Percentiles rank a stretch among this genome's conserved stretches.
Conservation (phyloP, 164 flowering plant genomes). For the Vitis rupestris region DNA sequence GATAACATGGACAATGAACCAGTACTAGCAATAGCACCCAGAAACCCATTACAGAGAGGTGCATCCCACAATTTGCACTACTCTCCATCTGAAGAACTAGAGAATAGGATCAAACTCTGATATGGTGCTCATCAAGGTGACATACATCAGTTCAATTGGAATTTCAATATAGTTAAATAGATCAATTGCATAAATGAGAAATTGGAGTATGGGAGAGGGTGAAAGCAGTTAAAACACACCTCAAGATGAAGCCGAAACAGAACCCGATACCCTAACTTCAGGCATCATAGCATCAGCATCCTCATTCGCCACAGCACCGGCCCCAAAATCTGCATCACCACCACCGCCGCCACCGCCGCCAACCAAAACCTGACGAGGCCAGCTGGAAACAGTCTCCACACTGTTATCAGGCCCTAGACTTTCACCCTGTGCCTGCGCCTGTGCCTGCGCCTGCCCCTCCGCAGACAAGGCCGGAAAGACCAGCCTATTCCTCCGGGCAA, state of each 20-base stretch:
- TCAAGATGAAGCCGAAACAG: conserved; percentile 13
- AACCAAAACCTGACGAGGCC: conserved; percentile 23
- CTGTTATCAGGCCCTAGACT: conserved; percentile 32
- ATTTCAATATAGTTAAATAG: neutral
- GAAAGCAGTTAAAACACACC: conserved; percentile 14
- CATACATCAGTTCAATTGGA: neutral
- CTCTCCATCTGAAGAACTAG: too few relatives aligned
- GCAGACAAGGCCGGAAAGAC: conserved; percentile 19
- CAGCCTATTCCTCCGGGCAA: conserved; percentile 40
- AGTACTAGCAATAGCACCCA: too few relatives aligned
- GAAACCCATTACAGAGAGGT: too few relatives aligned
- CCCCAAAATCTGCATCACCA: conserved; percentile 13
- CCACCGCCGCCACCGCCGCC: conserved; percentile 23
- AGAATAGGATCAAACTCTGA: neutral
- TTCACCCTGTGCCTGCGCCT: conserved; percentile 5
- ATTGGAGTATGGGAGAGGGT: neutral
- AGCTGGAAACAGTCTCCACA: conserved; percentile 55
- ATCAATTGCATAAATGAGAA: neutral
- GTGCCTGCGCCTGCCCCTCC: conserved; percentile 12
- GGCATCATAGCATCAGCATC: conserved; percentile 38
- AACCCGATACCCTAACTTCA: conserved; percentile 24
- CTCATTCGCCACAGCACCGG: conserved; percentile 19
- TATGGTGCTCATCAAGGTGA: too few relatives aligned
- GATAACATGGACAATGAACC: too few relatives aligned
- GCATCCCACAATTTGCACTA: too few relatives aligned